Conservation (phyloP, 176 grass and related monocot species). For the Aegilops speltoides region DNA sequence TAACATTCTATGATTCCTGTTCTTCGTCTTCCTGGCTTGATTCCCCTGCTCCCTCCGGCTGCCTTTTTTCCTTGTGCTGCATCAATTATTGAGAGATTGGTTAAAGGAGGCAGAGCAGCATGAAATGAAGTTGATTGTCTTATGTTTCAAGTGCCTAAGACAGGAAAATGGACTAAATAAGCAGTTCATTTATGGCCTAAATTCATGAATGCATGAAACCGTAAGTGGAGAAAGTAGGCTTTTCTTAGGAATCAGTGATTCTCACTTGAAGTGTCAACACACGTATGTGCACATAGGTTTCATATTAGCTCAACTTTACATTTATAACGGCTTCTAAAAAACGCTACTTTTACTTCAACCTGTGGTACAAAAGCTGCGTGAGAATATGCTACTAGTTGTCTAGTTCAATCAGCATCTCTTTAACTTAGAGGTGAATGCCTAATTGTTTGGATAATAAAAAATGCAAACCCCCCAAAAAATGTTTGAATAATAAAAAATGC, state of each 20-base stretch:
- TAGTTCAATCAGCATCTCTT: background rate
- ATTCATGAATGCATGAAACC: background rate
- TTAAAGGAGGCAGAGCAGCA: constrained; percentile 1
- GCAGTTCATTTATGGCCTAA: background rate
- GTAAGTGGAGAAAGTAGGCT: background rate
- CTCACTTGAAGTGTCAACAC: background rate
- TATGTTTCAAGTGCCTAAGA: background rate
- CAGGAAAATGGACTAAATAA: background rate
- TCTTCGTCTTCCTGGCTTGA: constrained; percentile 35
- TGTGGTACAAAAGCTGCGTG: background rate
- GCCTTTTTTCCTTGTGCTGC: constrained; percentile 36
- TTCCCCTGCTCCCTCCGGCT: background rate
- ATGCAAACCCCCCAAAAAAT: background rate
- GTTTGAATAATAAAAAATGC: background rate
- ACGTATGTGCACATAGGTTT: background rate
- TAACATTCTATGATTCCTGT: background rate
- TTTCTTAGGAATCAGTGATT: constrained; percentile 10
- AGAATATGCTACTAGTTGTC: too few relatives aligned
- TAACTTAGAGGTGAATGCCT: background rate
- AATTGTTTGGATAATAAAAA: background rate
- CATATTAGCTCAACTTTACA: background rate
- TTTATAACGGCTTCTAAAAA: background rate
- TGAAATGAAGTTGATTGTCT: background rate
- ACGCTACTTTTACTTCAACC: background rate
- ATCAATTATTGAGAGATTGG: constrained; percentile 5